Base-by-base conservation (phyloP, 164 flowering plant genomes). In the Berberis thunbergii region DNA sequence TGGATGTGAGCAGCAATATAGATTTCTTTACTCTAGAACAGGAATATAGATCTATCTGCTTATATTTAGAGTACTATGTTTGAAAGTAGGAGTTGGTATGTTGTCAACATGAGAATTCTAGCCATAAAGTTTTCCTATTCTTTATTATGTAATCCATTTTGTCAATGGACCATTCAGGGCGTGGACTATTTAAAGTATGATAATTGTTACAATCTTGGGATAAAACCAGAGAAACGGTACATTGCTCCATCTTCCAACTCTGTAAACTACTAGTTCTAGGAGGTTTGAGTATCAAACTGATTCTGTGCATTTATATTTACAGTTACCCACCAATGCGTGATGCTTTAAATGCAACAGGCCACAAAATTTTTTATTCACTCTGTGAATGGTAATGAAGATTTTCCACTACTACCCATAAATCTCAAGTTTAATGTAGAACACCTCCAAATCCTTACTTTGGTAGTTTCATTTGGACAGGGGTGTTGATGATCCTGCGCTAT, bases 281-380 rank as follows among this genome's bases (percentile, higher is more conserved):
- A 41, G 3, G 0, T 52, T 39, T 67, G 46, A 38, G 10, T 54
- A 40, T 26, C 7, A 10, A 49, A 61, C 39, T 67, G 63, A 65
- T 63, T 61, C 43, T 50, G 12, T 64, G 45, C 46, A 39, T 66
- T 54, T 46, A 52, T 64, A 3, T 62, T 54, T 77, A 39, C 78
- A 94, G 99, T 60, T 94, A 87, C 62, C 97, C 97, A 12, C 96
- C 96, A n/a, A 94, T 94, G 99, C 84, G 96, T 67, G 84, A 87
- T 59, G 97, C 97, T 66, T 74, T 94, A 54, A 87, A 87, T 73
- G 80, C 81, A 49, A 87, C 90, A 61, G 86, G 90, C 13, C 86
- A 79, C 10, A 69, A 78, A 41, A 84, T 94, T 67, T 91, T 94
- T 76, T 94, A 94, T 74, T 87, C 99, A 41, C 70, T 94, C 64